Conservation (phyloP, 2,329 filamentous ascomycete genomes). For the Fusarium sp. region DNA sequence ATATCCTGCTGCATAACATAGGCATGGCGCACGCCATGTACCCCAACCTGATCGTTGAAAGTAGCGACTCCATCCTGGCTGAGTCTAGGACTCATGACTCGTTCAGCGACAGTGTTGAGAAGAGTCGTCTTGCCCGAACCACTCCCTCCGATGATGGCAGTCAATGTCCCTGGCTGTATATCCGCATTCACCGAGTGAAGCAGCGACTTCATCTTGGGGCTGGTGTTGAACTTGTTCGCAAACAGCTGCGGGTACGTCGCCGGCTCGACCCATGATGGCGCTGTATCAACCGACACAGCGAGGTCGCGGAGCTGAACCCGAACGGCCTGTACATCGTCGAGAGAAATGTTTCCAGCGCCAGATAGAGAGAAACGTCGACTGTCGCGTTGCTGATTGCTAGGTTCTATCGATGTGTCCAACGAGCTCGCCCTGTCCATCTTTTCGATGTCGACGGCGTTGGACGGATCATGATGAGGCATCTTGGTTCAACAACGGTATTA, state of each 20-base stretch:
- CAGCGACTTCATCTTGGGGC: constrained; percentile 62
- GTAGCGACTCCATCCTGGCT: constrained; percentile 65
- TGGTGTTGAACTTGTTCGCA: constrained; percentile 52
- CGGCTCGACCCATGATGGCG: constrained; percentile 65
- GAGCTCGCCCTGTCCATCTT: constrained; percentile 51
- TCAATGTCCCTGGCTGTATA: constrained; percentile 74
- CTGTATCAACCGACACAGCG: constrained; percentile 68
- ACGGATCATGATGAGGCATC: constrained; percentile 27
- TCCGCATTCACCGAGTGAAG: constrained; percentile 73
- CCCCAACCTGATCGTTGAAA: constrained; percentile 70
- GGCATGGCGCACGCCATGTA: constrained; percentile 68
- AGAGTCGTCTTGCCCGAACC: constrained; percentile 80
- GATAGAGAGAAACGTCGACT: constrained; percentile 46
- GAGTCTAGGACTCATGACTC: constrained; percentile 68
- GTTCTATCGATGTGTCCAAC: constrained; percentile 47
- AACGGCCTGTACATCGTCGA: constrained; percentile 67
- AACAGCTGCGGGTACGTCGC: constrained; percentile 59
- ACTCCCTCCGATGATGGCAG: constrained; percentile 80
- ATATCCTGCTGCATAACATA: constrained; percentile 85
- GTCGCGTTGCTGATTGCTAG: constrained; percentile 15
- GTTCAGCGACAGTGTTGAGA: constrained; percentile 77
- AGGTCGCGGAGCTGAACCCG: constrained; percentile 66
- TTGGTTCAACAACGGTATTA: constrained; percentile 6
- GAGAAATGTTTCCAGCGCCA: constrained; percentile 54
- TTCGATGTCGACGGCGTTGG: constrained; percentile 42